Evolutionary conservation across 108 stramenopile species (phyloP).

Genomic region (Cyclotella choctawhatcheeana): DNA sequence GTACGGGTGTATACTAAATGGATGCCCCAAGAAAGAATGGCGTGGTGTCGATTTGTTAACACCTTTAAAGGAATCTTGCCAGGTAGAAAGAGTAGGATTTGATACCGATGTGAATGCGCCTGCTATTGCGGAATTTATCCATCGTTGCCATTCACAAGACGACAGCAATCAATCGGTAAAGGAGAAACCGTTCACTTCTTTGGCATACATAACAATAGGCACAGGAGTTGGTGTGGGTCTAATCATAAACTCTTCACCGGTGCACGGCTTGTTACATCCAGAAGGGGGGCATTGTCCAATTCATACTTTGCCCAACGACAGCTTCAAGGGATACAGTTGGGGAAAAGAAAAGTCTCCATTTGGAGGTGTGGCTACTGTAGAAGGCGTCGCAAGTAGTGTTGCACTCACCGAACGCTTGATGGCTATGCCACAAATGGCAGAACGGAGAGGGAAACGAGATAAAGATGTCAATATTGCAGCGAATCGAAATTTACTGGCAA

Average conservation of each 20-base stretch:
- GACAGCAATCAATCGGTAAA: conserved; percentile 11
- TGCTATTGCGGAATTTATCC: conserved; percentile 88
- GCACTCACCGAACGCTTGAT: conserved; percentile 77
- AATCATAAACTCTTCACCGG: conserved; percentile 79
- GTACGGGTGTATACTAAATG: conserved; percentile 87
- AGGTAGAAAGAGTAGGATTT: conserved; percentile 51
- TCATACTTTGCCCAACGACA: conserved; percentile 70
- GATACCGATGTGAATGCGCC: conserved; percentile 99
- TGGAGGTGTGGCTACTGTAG: conserved; percentile 70
- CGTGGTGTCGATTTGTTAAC: conserved; percentile 75
- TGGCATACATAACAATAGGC: conserved; percentile 93
- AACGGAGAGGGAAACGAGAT: conserved; percentile 10
- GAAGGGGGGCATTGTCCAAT: conserved; percentile 89
- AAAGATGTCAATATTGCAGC: conserved; percentile 1
- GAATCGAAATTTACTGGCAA: conserved; percentile 44
- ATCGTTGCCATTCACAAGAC: conserved; percentile 7
- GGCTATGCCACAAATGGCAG: conserved; percentile 12
- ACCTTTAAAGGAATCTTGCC: conserved; percentile 65
- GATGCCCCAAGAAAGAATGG: conserved; percentile 93
- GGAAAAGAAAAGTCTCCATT: conserved; percentile 69
- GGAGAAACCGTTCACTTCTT: conserved; percentile 44
- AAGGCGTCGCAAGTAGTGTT: conserved; percentile 73
- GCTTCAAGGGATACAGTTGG: conserved; percentile 87
- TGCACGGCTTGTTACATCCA: conserved; percentile 95
- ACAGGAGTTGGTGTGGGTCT: conserved; percentile 97